Percentiles rank a stretch among this genome's conserved stretches.
phyloP scores from a whole-genome alignment of 495 filamentous ascomycete genomes.

The Podospora comata region DNA sequence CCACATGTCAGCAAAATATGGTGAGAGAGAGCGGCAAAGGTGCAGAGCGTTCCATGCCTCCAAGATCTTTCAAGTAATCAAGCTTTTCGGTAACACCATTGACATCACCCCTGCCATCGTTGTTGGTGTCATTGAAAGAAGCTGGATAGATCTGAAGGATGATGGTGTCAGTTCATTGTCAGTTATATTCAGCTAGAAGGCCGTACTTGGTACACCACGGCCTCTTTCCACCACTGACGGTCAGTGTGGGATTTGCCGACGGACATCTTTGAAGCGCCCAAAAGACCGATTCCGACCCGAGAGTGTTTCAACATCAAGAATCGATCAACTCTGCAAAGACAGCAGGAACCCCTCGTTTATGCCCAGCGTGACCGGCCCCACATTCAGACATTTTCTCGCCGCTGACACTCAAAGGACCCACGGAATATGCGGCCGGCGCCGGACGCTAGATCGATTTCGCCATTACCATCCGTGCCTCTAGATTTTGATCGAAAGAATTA shows the following conservation, averaged over 20 bases:
- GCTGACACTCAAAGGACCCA: neutral
- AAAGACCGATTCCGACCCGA: neutral
- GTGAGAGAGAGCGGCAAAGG: neutral
- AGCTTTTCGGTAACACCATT: constrained; percentile 64
- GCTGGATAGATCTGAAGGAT: constrained; percentile 62
- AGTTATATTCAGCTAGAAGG: neutral
- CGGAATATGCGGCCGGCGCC: too few species aligned
- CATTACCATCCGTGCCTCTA: neutral
- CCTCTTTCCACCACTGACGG: neutral
- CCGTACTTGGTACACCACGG: neutral
- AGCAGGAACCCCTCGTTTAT: neutral
- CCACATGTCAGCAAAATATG: neutral
- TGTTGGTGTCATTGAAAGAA: constrained; percentile 65
- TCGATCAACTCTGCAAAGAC: neutral
- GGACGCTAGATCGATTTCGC: neutral
- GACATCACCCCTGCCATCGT: constrained; percentile 66
- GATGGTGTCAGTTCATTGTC: neutral
- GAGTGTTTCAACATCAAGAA: neutral
- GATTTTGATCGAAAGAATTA: neutral
- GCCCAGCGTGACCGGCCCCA: neutral
- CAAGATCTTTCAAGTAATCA: constrained; percentile 62
- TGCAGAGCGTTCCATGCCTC: constrained; percentile 21
- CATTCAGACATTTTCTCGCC: neutral
- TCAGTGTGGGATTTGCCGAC: neutral
- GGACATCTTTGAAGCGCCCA: neutral